Evolutionary conservation across 768 basidiomycete genomes (phyloP).

Genomic region (Sporobolomyces pararoseus): DNA sequence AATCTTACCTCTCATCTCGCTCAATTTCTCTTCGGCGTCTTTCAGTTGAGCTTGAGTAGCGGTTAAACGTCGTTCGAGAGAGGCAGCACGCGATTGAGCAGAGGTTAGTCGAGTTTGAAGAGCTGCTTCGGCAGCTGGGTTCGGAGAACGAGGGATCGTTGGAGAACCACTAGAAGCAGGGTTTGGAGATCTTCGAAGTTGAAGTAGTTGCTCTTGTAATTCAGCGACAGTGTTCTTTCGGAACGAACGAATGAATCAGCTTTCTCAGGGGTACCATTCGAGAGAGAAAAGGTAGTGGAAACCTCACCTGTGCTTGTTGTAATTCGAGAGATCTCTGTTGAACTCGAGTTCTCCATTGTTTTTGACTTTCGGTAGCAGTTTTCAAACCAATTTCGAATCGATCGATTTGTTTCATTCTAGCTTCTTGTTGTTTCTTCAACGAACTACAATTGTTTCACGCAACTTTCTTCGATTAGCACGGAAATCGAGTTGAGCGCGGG

Average conservation of each 20-base stretch:
- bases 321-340: conserved; percentile 82
- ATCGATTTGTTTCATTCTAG: conserved; percentile 86
- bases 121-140: conserved; percentile 40
- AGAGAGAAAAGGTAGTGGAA: not conserved
- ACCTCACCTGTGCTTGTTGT: conserved; percentile 70
- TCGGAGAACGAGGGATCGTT: conserved; percentile 18
- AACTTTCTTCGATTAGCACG: conserved; percentile 38
- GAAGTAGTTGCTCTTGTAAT: conserved; percentile 64
- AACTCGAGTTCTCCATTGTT: conserved; percentile 76
- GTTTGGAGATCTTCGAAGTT: conserved; percentile 59
- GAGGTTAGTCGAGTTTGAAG: conserved; percentile 62
- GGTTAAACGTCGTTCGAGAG: conserved; percentile 81
- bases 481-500: no score
- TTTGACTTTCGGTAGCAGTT: conserved; percentile 72
- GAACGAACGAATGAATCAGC: not conserved
- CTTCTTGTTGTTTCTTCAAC: conserved; percentile 80
- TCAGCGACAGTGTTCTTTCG: conserved; percentile 68
- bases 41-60: conserved; percentile 79
- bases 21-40: conserved; percentile 78
- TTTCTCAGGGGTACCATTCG: no score
- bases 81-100: conserved; percentile 69
- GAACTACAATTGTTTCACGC: conserved; percentile 51
- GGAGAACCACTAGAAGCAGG: conserved; percentile 51
- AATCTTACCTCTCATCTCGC: conserved; percentile 67
- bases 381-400: conserved; percentile 84